Conservation (phyloP, 306 rosid genomes). For the Biancaea sappan region DNA sequence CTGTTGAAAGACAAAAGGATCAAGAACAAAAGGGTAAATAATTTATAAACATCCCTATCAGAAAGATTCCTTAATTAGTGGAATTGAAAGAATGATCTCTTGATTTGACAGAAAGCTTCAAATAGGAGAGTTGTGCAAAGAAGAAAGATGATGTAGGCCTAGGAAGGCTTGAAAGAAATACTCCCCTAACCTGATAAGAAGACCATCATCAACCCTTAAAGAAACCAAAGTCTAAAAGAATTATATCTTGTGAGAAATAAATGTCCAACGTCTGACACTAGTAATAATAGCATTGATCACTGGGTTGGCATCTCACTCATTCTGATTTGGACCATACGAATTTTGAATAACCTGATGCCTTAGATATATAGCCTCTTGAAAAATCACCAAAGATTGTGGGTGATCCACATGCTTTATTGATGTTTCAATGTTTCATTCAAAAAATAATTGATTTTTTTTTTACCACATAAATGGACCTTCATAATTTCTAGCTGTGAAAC, state of each 20-base stretch:
- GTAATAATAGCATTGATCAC: no score
- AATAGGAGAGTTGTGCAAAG: no score
- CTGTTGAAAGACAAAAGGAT: no score
- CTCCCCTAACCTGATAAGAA: no score
- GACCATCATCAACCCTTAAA: no score
- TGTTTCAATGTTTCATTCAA: background rate
- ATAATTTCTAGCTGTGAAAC: slow-evolving; percentile 13
- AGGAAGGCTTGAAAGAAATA: no score
- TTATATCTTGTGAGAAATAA: no score
- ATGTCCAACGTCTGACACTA: no score
- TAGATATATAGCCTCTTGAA: background rate
- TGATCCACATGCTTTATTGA: slow-evolving; percentile 2
- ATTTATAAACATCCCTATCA: background rate
- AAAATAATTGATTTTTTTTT: background rate
- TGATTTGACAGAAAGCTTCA: no score
- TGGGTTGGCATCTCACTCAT: background rate
- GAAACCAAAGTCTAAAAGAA: no score
- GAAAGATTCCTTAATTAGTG: background rate
- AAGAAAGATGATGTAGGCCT: no score
- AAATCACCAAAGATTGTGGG: background rate
- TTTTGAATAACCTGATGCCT: background rate
- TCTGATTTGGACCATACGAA: background rate
- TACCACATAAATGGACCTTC: background rate
- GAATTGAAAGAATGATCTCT: background rate
- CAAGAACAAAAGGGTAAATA: no score